phyloP scores from a whole-genome alignment of 2,329 filamentous ascomycete genomes.

The Xylariaceae sp. region DNA sequence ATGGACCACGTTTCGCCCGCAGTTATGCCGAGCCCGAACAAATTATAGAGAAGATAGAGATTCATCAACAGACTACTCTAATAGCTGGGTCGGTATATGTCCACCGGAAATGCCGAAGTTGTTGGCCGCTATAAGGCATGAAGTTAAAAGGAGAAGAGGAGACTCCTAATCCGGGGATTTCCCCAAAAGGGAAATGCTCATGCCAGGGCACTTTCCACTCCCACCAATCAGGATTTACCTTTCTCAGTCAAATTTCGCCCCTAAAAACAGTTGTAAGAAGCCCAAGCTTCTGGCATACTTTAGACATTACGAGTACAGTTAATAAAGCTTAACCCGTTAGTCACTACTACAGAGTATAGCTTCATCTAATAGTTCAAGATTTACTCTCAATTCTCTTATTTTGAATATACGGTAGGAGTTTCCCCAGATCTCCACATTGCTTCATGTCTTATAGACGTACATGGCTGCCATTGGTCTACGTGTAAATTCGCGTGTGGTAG shows the following conservation, averaged over 20 bases:
- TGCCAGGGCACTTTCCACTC: constrained; percentile 24
- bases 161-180: background rate
- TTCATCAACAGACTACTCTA: constrained; percentile 11
- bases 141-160: background rate
- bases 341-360: no score
- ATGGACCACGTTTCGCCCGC: constrained; percentile 9
- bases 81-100: constrained; percentile 2
- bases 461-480: no score
- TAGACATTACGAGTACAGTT: no score
- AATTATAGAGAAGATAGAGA: background rate
- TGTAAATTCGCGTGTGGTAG: no score
- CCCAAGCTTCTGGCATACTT: background rate
- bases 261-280: background rate
- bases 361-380: no score
- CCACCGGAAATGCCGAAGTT: background rate
- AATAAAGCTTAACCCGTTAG: no score
- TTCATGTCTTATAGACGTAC: no score
- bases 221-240: constrained; percentile 21
- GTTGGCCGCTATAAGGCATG: background rate
- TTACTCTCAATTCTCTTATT: no score
- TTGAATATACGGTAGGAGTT: no score
- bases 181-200: constrained; percentile 11
- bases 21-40: constrained; percentile 22
- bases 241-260: background rate
- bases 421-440: no score